A percentile compares a stretch with the other conserved stretches of the same genome.
phyloP scores from a whole-genome alignment of 257 asterid species.

The Lithospermum erythrorhizon region DNA sequence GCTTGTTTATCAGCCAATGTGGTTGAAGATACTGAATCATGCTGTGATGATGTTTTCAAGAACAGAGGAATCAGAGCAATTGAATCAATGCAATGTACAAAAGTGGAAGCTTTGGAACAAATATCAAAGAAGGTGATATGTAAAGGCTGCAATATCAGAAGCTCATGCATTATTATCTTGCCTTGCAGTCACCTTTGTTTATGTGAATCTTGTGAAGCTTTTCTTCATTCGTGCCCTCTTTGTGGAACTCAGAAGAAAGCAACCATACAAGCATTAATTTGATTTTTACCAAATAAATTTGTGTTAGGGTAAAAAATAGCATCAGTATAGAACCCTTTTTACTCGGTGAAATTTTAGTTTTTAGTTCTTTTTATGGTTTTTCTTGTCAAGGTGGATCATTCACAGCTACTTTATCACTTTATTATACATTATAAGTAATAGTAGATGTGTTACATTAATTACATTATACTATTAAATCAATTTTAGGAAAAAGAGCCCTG shows the following conservation, averaged over 20 bases:
- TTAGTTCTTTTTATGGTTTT: too few species aligned
- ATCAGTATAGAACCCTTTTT: neutral
- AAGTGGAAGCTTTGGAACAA: neutral
- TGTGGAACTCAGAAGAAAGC: slow-evolving; percentile 34
- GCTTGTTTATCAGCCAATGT: slow-evolving; percentile 1
- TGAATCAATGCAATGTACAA: neutral
- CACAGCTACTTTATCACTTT: too few species aligned
- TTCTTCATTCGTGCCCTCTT: slow-evolving; percentile 45
- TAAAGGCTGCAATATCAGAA: slow-evolving; percentile 32
- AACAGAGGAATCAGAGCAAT: slow-evolving; percentile 1
- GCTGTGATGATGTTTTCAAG: slow-evolving; percentile 21
- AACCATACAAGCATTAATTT: slow-evolving; percentile 42
- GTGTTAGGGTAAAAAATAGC: too few species aligned
- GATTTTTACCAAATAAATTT: neutral
- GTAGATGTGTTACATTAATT: too few species aligned
- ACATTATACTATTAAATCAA: too few species aligned
- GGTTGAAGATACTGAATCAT: slow-evolving; percentile 26
- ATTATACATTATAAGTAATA: too few species aligned
- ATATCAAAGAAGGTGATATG: slow-evolving; percentile 20
- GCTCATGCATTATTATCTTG: slow-evolving; percentile 36
- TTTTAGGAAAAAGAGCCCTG: too few species aligned
- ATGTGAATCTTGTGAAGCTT: slow-evolving; percentile 51
- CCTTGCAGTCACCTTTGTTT: slow-evolving; percentile 68
- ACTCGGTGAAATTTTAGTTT: neutral
- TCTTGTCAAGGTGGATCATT: too few species aligned